A percentile compares a stretch with the other conserved stretches of the same genome.
Conservation (phyloP, 805 yeast genomes). For the Kodamaea lidongshanica region DNA sequence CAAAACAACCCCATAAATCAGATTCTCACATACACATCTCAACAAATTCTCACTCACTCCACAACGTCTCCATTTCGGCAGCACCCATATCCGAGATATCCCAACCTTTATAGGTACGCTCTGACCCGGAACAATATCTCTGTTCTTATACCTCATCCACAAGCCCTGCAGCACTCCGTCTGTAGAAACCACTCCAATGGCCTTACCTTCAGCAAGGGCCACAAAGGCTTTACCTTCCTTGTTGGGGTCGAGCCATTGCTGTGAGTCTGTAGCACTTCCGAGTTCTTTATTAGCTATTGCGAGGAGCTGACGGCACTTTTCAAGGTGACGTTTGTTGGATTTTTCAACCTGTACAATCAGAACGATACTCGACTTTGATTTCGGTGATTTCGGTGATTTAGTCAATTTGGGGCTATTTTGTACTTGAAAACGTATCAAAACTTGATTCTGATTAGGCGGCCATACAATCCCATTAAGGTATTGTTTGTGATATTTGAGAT, state of each 20-base stretch:
- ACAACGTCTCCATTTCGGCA: conserved; percentile 38
- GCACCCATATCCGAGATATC: conserved; percentile 40
- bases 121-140: conserved; percentile 44
- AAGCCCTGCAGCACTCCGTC: conserved; percentile 42
- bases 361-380: conserved; percentile 13
- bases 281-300: conserved; percentile 53
- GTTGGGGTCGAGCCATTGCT: conserved; percentile 22
- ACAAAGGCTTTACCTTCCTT: conserved; percentile 38
- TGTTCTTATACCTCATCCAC: conserved; percentile 57
- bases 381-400: no score
- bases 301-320: conserved; percentile 30
- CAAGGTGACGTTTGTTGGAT: conserved; percentile 17
- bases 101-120: conserved; percentile 27
- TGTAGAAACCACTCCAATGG: conserved; percentile 52
- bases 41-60: conserved; percentile 48
- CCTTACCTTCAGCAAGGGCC: conserved; percentile 38
- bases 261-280: conserved; percentile 44
- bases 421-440: no score
- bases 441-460: conserved; percentile 26
- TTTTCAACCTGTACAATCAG: conserved; percentile 23
- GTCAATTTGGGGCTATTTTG: no score
- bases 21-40: conserved; percentile 35
- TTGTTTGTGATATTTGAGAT: conserved; percentile 45
- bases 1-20: conserved; percentile 45
- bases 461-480: conserved; percentile 48